Percentiles rank a stretch among this genome's conserved stretches.
phyloP scores from a whole-genome alignment of 768 basidiomycete species.

The Baorangia bicolor region DNA sequence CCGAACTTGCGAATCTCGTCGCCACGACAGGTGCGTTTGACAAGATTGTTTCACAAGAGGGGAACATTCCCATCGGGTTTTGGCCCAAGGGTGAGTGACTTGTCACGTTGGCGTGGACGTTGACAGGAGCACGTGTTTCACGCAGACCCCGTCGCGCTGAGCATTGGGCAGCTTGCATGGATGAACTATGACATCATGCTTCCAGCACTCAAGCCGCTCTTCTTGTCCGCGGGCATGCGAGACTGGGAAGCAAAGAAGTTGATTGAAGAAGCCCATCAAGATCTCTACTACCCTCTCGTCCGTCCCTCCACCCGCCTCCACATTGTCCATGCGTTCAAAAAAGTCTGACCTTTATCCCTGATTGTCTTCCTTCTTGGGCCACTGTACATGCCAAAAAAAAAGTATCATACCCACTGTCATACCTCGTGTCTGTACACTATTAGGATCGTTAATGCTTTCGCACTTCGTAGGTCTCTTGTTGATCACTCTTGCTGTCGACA shows the following conservation, averaged over 20 bases:
- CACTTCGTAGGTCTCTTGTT: constrained; percentile 51
- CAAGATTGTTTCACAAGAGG: constrained; percentile 51
- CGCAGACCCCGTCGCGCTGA: constrained; percentile 56
- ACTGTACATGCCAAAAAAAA: constrained; percentile 25
- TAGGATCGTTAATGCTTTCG: constrained; percentile 83
- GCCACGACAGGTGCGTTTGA: constrained; percentile 52
- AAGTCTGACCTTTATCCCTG: constrained; percentile 10
- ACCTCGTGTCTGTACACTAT: constrained; percentile 23
- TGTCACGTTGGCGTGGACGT: constrained; percentile 5
- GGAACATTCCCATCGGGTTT: constrained; percentile 66
- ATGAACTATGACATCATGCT: constrained; percentile 68
- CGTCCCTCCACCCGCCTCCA: constrained; percentile 53
- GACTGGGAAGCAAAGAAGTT: constrained; percentile 55
- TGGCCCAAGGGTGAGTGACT: constrained; percentile 55
- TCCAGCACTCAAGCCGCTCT: constrained; percentile 59
- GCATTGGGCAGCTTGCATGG: constrained; percentile 71
- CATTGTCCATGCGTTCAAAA: constrained; percentile 54
- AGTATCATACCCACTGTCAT: constrained; percentile 25
- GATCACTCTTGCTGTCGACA: constrained; percentile 2
- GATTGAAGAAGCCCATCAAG: constrained; percentile 61
- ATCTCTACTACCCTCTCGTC: constrained; percentile 60
- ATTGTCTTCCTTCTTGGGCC: constrained; percentile 16
- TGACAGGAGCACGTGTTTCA: constrained; percentile 10
- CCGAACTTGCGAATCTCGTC: constrained; percentile 51
- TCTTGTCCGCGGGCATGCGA: constrained; percentile 51